Base-by-base conservation (phyloP, 148 eudicot species). In the Oxyria digyna region DNA sequence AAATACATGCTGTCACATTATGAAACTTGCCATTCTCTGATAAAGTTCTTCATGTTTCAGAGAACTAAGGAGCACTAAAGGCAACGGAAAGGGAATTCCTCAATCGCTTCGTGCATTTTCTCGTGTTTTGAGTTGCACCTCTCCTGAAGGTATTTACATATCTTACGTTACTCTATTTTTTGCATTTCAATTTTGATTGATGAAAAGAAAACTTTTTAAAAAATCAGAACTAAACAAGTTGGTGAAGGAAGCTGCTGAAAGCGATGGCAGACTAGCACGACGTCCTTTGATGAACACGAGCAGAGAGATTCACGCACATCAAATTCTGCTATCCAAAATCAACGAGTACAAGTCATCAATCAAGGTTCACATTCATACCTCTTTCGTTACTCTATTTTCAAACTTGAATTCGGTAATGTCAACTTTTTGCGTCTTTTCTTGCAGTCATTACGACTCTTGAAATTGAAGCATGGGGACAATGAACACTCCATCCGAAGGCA, bases 221-320 rank as follows among this genome's bases (percentile, higher is more conserved):
- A 49, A 20, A 81, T 52, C 81, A 89, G 97, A 91, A 69, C 69
- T 91, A 45, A 54, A 68, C 68, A 87, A 87, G 24, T 65, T 91
- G 73, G 89, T 74, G 43, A 32, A 29, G 6, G 83, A 87, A 83
- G 96, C 93, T 74, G 75, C 76, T 50, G 72, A 74, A 71, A 75
- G 35, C 70, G 96, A 89, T 78, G 97, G 97, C 6, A 78, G 96
- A 76, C 79, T 91, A 69, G 97, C 97, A 45, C 76, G 97, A n/a
- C 70, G 37, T 68, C 91, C 97, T 69, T 71, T 85, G 62, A 75
- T 72, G 73, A 73, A 79, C 77, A 76, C 77, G 68, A 77, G 66
- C 74, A 77, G 71, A 69, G 96, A 91, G 78, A 69, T 84, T 46
- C 75, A 78, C 72, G 93, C 97, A 54, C 97, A 91, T 80, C 78